Base-by-base conservation (phyloP, 1,284 basidiomycete genomes). In the Psilocybe mexicana region DNA sequence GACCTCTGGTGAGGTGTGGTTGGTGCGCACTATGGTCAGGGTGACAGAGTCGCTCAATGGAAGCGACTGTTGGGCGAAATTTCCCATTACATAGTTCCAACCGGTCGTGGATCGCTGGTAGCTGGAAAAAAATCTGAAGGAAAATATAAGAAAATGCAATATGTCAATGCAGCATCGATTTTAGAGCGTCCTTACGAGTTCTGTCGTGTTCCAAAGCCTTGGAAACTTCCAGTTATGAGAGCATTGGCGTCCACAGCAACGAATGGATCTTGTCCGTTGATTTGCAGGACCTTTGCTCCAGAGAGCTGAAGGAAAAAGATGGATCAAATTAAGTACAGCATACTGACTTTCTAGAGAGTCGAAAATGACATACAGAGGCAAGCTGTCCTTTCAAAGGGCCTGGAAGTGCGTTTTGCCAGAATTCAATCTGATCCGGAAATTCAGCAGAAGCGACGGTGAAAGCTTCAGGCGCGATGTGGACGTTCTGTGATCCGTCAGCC, bases 31-130 rank as follows among this genome's bases (percentile, higher is more conserved):
- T 18, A 87, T 72, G 1, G 74, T 79, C 55, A 87, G 67, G 1
- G 70, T 72, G n/a, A 79, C 84, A 0, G 69, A 71, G 63, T 87
- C 84, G 28, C 68, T 70, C 18, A 86, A 68, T 2, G 85, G 85
- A 25, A 85, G 77, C 1, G 81, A 74, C 62, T 81, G 77, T 59
- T 82, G 80, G 1, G 84, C 85, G 66, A 87, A 87, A 59, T 86
- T 82, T 14, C 85, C 85, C 78, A 86, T 75, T 58, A 77, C 67
- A 62, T 88, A 88, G 2, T 70, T 76, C 83, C 84, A 86, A 3
- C 79, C 78, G 1, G 68, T 63, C 2, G 75, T 67, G 10, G 65
- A 69, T 23, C 71, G 60, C 28, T 71, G 69, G 55, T 80, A 80
- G 56, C 76, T 79, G 5, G 78, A 75, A 66, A 79, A 80, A 65